Evolutionary conservation across 176 grass and related monocot species (phyloP).

Genomic region (Thinopyrum elongatum): DNA sequence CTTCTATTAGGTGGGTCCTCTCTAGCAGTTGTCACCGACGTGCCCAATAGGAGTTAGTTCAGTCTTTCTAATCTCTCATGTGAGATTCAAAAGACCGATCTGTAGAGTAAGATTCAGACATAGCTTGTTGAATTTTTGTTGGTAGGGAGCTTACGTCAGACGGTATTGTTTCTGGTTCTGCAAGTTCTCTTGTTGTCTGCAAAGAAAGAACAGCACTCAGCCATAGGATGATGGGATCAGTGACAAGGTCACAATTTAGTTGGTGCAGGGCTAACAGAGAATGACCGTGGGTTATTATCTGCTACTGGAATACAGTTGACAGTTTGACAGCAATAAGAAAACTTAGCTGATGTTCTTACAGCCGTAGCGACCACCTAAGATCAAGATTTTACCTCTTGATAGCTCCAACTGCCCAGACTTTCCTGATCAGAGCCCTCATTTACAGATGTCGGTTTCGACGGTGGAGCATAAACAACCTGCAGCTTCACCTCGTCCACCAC

Average conservation of each 20-base stretch:
- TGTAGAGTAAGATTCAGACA: neutral
- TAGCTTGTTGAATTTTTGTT: neutral
- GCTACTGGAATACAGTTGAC: neutral
- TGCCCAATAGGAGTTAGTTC: slow-evolving; percentile 2
- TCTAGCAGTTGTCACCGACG: neutral
- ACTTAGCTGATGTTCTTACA: neutral
- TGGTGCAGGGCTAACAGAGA: neutral
- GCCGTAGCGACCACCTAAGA: neutral
- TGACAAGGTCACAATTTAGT: slow-evolving; percentile 9
- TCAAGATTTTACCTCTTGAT: slow-evolving; percentile 43
- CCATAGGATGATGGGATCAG: neutral
- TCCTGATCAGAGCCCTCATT: slow-evolving; percentile 62
- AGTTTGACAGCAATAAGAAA: neutral
- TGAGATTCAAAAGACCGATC: neutral
- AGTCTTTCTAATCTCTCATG: neutral
- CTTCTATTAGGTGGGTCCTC: slow-evolving; percentile 18
- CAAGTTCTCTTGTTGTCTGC: slow-evolving; percentile 55
- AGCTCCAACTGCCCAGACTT: slow-evolving; percentile 57
- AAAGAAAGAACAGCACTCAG: slow-evolving; percentile 11
- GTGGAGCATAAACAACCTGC: slow-evolving; percentile 66
- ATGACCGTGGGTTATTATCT: neutral
- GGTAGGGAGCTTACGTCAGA: slow-evolving; percentile 33
- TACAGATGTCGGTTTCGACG: slow-evolving; percentile 32
- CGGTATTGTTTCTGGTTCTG: slow-evolving; percentile 40
- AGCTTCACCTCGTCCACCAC: slow-evolving; percentile 74